Evolutionary conservation across 2,329 filamentous ascomycete genomes (phyloP).

Genomic region (Mycosphaerelloides madeirae): DNA sequence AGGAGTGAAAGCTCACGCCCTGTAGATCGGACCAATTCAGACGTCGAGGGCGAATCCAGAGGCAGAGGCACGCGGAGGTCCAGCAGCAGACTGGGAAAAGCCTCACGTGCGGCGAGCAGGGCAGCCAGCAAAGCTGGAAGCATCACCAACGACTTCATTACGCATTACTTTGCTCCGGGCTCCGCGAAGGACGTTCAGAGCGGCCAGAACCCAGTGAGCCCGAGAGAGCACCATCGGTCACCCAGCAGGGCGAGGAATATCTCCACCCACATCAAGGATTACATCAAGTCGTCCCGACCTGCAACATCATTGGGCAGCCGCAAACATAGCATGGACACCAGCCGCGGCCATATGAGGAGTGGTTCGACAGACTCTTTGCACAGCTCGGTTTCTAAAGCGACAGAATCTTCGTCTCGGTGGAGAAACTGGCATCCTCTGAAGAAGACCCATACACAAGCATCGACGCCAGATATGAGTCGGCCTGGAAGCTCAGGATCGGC

Average conservation of each 20-base stretch:
- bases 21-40: conserved; percentile 5
- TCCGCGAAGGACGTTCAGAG: conserved; percentile 7
- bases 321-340: conserved; percentile 27
- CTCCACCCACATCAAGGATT: conserved; percentile 31
- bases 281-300: conserved; percentile 42
- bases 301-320: conserved; percentile 19
- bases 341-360: conserved; percentile 25
- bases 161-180: conserved; percentile 10
- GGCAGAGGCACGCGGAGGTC: conserved; percentile 12
- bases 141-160: conserved; percentile 20
- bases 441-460: conserved; percentile 10
- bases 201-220: conserved; percentile 4
- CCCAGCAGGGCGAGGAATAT: conserved; percentile 13
- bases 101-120: conserved; percentile 14
- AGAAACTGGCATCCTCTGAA: conserved; percentile 12
- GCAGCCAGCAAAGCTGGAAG: conserved; percentile 19
- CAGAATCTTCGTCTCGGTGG: conserved; percentile 14
- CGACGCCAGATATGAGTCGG: conserved; percentile 7
- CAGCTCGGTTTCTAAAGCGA: conserved; percentile 18
- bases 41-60: conserved; percentile 8
- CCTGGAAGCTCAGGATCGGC: conserved; percentile 6
- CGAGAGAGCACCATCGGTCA: conserved; percentile 9
- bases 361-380: conserved; percentile 24
- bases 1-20: conserved; percentile 5
- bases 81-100: conserved; percentile 14